Percentiles rank a stretch among this genome's conserved stretches.
Evolutionary conservation across 208 protist genomes (phyloP).

Genomic region (Endotrypanum monterogeii): DNA sequence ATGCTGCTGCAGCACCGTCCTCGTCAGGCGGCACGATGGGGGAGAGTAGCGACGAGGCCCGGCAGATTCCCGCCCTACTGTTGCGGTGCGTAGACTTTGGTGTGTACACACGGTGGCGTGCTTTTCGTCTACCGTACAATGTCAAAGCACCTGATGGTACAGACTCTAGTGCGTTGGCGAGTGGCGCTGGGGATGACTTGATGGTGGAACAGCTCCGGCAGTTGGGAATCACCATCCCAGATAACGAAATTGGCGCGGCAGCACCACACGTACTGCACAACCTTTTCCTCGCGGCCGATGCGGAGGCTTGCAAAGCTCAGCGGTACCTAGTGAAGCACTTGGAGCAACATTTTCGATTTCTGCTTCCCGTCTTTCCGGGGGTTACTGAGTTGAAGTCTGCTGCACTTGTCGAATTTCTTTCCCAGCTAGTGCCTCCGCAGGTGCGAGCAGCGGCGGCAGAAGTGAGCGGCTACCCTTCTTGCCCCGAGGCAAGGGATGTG

Average conservation of each 20-base stretch:
- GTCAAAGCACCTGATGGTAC: conserved; percentile 54
- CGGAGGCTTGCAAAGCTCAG: conserved; percentile 28
- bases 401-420: conserved; percentile 47
- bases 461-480: neutral
- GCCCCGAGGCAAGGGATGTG: conserved; percentile 1
- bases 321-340: conserved; percentile 44
- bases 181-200: conserved; percentile 61
- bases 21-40: neutral
- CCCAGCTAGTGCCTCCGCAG: conserved; percentile 9
- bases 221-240: conserved; percentile 28
- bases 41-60: neutral
- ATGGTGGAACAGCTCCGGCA: conserved; percentile 37
- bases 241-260: conserved; percentile 31
- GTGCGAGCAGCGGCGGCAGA: conserved; percentile 10
- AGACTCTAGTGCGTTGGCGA: conserved; percentile 14
- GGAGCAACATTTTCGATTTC: conserved; percentile 51
- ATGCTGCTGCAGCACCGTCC: neutral
- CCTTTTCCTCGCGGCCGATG: conserved; percentile 23
- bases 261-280: conserved; percentile 27
- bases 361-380: conserved; percentile 69
- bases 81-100: conserved; percentile 74
- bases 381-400: conserved; percentile 36
- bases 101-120: conserved; percentile 87
- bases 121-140: conserved; percentile 87
- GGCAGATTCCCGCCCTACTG: conserved; percentile 15